Percentiles rank a stretch among this genome's conserved stretches.
Conservation (phyloP, 83 land plant genomes). For the Picea abies region DNA sequence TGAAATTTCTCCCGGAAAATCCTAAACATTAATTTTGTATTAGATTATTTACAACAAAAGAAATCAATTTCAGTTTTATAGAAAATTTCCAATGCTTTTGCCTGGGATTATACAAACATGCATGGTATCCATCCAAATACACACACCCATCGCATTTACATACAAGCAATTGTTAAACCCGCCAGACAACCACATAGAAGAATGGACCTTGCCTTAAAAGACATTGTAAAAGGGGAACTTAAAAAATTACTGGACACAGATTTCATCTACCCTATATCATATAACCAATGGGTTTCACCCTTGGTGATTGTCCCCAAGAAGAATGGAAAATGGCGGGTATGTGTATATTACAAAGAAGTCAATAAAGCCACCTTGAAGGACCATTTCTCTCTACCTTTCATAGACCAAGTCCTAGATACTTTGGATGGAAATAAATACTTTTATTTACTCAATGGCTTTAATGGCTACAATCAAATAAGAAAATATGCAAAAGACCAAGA, state of each 20-base stretch:
- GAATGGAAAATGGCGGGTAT: not conserved
- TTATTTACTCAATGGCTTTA: too few relatives aligned
- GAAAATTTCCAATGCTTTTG: too few relatives aligned
- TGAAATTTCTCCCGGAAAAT: not conserved
- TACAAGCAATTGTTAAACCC: not conserved
- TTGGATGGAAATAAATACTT: too few relatives aligned
- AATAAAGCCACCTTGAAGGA: not conserved
- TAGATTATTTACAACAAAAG: not conserved
- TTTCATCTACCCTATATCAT: not conserved
- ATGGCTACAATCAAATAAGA: too few relatives aligned
- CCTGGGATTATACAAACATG: not conserved
- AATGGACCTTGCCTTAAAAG: not conserved
- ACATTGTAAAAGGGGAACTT: not conserved
- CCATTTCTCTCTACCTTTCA: not conserved
- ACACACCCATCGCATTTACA: not conserved
- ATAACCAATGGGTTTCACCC: not conserved
- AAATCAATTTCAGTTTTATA: too few relatives aligned
- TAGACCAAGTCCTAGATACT: too few relatives aligned
- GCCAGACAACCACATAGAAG: not conserved
- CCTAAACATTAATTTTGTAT: too few relatives aligned
- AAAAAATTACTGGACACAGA: not conserved
- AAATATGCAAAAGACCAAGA: not conserved
- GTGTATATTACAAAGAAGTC: not conserved
- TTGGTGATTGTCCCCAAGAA: too few relatives aligned
- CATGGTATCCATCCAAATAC: not conserved